Evolutionary conservation across 2,329 filamentous ascomycete species (phyloP), one percentile per base, ranked within the genome.

Genomic region (Davidsoniella eucalypti): DNA sequence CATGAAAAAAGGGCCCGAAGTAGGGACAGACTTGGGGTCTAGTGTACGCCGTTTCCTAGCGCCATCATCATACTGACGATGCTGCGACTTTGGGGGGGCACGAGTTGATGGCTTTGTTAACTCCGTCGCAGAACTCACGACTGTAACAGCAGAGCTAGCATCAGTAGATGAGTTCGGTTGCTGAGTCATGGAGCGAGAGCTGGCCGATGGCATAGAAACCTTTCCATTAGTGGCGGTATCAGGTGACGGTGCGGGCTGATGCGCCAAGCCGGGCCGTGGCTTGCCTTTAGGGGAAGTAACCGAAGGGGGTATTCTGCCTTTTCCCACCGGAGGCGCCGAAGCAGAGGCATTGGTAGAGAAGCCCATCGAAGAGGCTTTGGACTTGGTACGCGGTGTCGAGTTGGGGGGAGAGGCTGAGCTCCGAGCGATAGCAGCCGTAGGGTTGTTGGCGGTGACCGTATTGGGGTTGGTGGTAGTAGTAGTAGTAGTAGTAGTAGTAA

Each of bases 1-100:
- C 78, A 96, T 87, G 69, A 95, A 96, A 70, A 96, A 96, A 55
- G 85, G 82, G 53, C 92, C 92, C 56, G 90, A 75, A 60, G 93
- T 95, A 49, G 92, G 90, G 50, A 95, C 90, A 66, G 94, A 94
- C 9, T 88, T 80, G 36, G 90, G 90, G 63, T 94, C 87, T 56
- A 94, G 87, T 59, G 94, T 86, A 61, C 95, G 88, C 57, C 84
- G 80, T 56, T 84, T 79, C 63, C 84, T 80, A 56, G 78, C 74
- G 55, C 92, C 84, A 49, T 75, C 74, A 52, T 33, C 29, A 33
- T 33, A 33, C 12, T 33, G 29, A 9, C 29, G 29, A 33, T 33
- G 76, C 68, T 33, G 75, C 72, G 59, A 81, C 78, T 56, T 72
- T 69, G 46, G 66, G 61, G 47, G 66, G 65, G 55, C 67, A 61